Base-by-base conservation (phyloP, 2,329 filamentous ascomycete species). In the Aspergillus eucalypticola region DNA sequence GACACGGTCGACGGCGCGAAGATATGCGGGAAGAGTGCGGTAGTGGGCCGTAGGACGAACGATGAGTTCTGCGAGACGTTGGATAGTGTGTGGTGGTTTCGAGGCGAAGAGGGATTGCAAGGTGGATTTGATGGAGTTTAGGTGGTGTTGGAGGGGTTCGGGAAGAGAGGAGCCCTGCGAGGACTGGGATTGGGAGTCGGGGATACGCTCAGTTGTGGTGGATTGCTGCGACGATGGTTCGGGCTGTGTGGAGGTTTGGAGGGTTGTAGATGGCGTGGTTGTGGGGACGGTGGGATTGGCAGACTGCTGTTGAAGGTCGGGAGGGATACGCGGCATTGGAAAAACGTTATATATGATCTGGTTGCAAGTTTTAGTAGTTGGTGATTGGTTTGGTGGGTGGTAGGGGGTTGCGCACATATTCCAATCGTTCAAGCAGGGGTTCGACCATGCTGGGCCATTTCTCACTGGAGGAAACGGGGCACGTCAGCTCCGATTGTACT, bases 1-100 rank as follows among this genome's bases (percentile, higher is more conserved):
- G 21, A 96, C 89, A 59, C 95, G 89, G 73, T 98, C 92, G 52
- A 98, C 85, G 2, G 95, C 95, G 68, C 95, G 90, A 10, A 99
- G 86, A 74, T 95, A 99, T 10, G 92, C 85, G 0, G 91, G 87
- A 2, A 98, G 83, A 56, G 88, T 90, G 62, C 85, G 87, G 79
- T 98, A 97, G 76, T 96, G 90, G 58, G 84, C 83, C 61, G 82
- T 88, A 1, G 95, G 95, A 25, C 83, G 78, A 38, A 96, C 82
- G 4, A 96, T 81, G 29, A 98, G 88, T 80, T 99, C 95, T 21
- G 92, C 87, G 21, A 99, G 84, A 41, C 95, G 90, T 78, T 99
- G 95, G 63, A 97, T 85, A 3, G 95, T 98, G 74, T 98, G 92
- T 0, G 95, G 95, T 1, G 95, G 94, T 67, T 90, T 85, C 3